Conservation (phyloP, 768 basidiomycete genomes). For the Collybiopsis luxurians region DNA sequence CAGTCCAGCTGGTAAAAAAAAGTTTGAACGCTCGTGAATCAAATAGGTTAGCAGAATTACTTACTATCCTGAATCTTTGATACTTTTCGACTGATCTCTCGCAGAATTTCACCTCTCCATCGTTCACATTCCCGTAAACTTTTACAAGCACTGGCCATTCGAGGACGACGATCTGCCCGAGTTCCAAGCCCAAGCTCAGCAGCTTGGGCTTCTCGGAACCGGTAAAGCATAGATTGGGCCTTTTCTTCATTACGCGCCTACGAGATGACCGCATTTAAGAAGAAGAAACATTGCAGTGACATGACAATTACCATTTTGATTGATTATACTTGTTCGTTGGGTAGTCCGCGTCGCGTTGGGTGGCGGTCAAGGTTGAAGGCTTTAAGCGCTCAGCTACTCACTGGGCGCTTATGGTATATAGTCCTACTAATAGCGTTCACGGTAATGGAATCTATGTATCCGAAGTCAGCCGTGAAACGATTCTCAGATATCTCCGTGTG, state of each 20-base stretch:
- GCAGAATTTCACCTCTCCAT: slow-evolving; percentile 93
- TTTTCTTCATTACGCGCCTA: slow-evolving; percentile 99
- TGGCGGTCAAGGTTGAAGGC: no score
- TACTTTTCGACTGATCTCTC: slow-evolving; percentile 94
- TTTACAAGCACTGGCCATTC: slow-evolving; percentile 91
- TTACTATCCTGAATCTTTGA: slow-evolving; percentile 95
- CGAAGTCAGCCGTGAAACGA: no score
- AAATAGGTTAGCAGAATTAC: slow-evolving; percentile 33
- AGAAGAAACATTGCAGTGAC: slow-evolving; percentile 6
- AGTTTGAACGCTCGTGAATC: no score
- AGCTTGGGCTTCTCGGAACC: slow-evolving; percentile 95
- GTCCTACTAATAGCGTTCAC: no score
- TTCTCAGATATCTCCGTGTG: no score
- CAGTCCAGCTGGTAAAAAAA: slow-evolving; percentile 92
- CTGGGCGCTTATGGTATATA: no score
- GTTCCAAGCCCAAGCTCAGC: slow-evolving; percentile 92
- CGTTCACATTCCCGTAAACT: slow-evolving; percentile 91
- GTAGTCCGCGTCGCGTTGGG: no score
- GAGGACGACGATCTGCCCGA: slow-evolving; percentile 79
- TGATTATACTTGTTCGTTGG: no score
- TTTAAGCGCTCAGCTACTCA: no score
- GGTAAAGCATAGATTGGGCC: slow-evolving; percentile 91
- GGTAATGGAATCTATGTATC: no score
- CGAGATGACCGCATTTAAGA: slow-evolving; percentile 38
- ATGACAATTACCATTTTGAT: slow-evolving; percentile 20